Evolutionary conservation across 106 monocot species (phyloP), one percentile per base, ranked within the genome.

Genomic region (Acanthochlamys bracteata): DNA sequence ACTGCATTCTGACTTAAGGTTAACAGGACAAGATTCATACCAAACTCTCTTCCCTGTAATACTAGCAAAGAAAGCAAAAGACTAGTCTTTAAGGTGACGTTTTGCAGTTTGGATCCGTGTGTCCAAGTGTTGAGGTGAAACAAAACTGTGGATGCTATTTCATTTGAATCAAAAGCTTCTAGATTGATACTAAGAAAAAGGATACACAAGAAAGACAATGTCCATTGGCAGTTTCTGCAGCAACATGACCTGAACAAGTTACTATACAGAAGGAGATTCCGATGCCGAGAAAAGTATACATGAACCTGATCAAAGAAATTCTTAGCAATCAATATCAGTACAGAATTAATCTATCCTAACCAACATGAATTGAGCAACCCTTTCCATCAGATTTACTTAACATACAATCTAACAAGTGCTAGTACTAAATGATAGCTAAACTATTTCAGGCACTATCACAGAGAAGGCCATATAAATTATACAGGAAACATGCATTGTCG

Each of bases 191-290:
- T 20, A 55, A 17, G 55, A 55, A 55, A 10, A 60, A 85, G 85
- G 85, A 85, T 85, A 85, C 85, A 57, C 79, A 86, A 70, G 82
- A 79, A 49, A 86, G 79, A 79, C 82, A 82, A 61, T 68, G 71
- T n/a, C 67, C 70, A 54, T 64, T 76, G 25, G 79, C 67, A 58
- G 82, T 79, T 79, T 86, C 86, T 25, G 82, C 79, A 63, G 82
- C 86, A 66, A 84, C 61, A 69, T 84, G 80, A 20, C 84, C 84
- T 59, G 74, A 80, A 62, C 76, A 84, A 53, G 76, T 74, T 77
- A 84, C 73, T 52, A 77, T 49, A 33, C 76, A 84, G 24, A 79
- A 76, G 17, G 58, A 70, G 41, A 77, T 56, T 20, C 84, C 84
- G n/a, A 84, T 47, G 16, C 69, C 84, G 67, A 84, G 70, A 70